Evolutionary conservation across 441 rosid genomes (phyloP).

Genomic region (Lepidium campestre): DNA sequence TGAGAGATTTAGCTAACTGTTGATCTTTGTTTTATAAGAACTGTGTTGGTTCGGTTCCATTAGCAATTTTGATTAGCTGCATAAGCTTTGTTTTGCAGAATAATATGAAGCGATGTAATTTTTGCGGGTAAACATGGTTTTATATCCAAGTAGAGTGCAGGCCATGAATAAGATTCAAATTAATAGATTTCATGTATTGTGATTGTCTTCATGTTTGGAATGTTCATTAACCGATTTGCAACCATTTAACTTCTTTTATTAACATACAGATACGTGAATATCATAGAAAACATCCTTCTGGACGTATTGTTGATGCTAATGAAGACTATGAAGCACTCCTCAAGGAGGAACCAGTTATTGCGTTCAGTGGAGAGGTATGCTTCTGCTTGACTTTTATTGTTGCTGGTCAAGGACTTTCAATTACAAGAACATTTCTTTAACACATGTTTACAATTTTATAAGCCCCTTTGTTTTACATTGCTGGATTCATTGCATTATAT

Average conservation of each 20-base stretch:
- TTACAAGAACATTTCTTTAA: constrained; percentile 1
- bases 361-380: constrained; percentile 89
- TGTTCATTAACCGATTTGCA: not conserved
- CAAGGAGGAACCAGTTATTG: constrained; percentile 77
- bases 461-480: not conserved
- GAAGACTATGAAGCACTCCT: constrained; percentile 70
- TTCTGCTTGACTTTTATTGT: not conserved
- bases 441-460: not conserved
- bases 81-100: not conserved
- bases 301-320: constrained; percentile 62
- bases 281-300: constrained; percentile 83
- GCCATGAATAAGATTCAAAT: not conserved
- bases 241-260: not conserved
- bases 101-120: not conserved
- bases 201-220: not conserved
- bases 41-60: not conserved
- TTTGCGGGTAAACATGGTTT: not conserved
- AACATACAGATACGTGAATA: constrained; percentile 79
- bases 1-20: not conserved
- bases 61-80: not conserved
- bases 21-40: not conserved
- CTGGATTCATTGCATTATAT: not conserved
- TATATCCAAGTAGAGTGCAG: not conserved
- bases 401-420: not conserved
- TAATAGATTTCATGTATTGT: not conserved